Conservation (phyloP, 78 protist genomes). For the Protostelium mycophagum region DNA sequence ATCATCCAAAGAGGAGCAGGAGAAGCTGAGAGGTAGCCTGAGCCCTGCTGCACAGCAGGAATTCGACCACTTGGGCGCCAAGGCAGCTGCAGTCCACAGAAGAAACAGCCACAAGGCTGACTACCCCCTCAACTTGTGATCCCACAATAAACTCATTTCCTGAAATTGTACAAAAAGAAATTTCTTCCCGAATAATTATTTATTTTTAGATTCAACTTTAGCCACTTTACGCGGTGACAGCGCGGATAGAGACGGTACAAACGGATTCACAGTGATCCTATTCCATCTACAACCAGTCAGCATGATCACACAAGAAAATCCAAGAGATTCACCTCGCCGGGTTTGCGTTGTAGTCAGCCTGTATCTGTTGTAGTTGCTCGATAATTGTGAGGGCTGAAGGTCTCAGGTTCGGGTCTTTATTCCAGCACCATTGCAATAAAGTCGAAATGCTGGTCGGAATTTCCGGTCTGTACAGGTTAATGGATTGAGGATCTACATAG, state of each 20-base stretch:
- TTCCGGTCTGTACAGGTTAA: background rate
- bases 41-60: background rate
- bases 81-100: conserved; percentile 22
- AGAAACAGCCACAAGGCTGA: conserved; percentile 44
- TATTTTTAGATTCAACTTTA: too few relatives aligned
- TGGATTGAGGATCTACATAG: background rate
- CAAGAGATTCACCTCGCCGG: background rate
- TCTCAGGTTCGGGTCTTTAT: background rate
- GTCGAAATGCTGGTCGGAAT: background rate
- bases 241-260: too few relatives aligned
- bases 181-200: too few relatives aligned
- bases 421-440: background rate
- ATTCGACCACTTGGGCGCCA: conserved; percentile 2
- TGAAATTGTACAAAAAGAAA: too few relatives aligned
- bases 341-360: background rate
- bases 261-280: too few relatives aligned
- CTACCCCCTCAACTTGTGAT: conserved; percentile 36
- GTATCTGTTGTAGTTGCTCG: background rate
- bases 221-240: too few relatives aligned
- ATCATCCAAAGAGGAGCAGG: background rate
- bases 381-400: background rate
- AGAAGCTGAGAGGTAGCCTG: background rate
- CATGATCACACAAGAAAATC: too few relatives aligned
- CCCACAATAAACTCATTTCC: too few relatives aligned
- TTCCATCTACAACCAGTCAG: too few relatives aligned